phyloP scores from a whole-genome alignment of 306 rosid genomes.

The Albizia julibrissin region DNA sequence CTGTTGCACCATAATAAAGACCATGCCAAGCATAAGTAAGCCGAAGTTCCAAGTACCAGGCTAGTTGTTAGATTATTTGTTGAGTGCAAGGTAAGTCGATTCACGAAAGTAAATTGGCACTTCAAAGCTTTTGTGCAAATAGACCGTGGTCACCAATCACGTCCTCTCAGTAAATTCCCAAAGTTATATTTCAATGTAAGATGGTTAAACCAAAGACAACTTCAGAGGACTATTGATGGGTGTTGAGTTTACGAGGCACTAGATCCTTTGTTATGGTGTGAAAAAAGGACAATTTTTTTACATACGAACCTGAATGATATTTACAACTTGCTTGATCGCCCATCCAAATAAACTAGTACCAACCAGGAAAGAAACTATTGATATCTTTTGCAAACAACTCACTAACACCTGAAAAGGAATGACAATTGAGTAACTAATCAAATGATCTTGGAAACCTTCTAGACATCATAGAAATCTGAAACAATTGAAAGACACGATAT shows the following conservation, averaged over 20 bases:
- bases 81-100: neutral
- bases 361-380: constrained; percentile 55
- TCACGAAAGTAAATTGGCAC: neutral
- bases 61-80: neutral
- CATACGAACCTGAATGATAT: constrained; percentile 78
- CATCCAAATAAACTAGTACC: constrained; percentile 78
- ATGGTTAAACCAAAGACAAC: neutral
- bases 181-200: neutral
- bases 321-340: constrained; percentile 86
- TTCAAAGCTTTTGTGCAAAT: neutral
- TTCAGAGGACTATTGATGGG: neutral
- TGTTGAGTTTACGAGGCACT: neutral
- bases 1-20: neutral
- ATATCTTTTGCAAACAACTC: constrained; percentile 51
- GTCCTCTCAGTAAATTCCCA: neutral
- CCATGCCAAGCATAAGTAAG: neutral
- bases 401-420: constrained; percentile 62
- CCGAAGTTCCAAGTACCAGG: neutral
- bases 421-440: constrained; percentile 30
- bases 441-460: constrained; percentile 20
- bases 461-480: constrained; percentile 11
- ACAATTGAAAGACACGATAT: neutral
- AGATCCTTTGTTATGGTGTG: constrained; percentile 1
- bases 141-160: neutral
- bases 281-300: neutral